These are phyloP conservation scores for Striga asiatica DNA, from an alignment of 257 asterid genomes.

Conservation along the genomic window DNA sequence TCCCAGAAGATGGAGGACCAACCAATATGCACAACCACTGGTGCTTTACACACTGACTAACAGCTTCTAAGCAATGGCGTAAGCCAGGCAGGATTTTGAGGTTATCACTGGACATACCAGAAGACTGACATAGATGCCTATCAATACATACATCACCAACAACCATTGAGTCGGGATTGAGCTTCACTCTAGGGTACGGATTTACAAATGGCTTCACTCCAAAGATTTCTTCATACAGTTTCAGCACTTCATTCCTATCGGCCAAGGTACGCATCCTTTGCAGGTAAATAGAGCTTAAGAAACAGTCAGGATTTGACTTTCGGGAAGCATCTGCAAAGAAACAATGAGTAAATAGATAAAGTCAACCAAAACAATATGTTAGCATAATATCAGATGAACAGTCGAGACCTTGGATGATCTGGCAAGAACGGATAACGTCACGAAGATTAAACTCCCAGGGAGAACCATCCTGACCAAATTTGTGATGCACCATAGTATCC, in stretches of 20 bases:
- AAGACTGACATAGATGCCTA: conserved; percentile 40
- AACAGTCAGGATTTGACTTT: conserved; percentile 46
- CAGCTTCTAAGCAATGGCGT: conserved; percentile 65
- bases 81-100: conserved; percentile 65
- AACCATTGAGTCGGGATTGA: conserved; percentile 37
- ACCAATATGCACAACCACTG: conserved; percentile 94
- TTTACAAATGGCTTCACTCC: conserved; percentile 51
- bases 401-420: conserved; percentile 59
- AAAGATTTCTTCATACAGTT: conserved; percentile 58
- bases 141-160: conserved; percentile 53
- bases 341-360: conserved; percentile 9
- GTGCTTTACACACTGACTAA: conserved; percentile 55
- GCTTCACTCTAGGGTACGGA: conserved; percentile 54
- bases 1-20: conserved; percentile 89
- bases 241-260: conserved; percentile 64
- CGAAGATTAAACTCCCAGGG: conserved; percentile 99
- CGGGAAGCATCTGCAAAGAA: conserved; percentile 47
- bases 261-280: conserved; percentile 90
- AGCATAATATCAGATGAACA: conserved; percentile 8
- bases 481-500: conserved; percentile 64
- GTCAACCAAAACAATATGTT: conserved; percentile 9
- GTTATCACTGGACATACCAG: conserved; percentile 32
- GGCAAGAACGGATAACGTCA: conserved; percentile 88
- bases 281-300: conserved; percentile 68
- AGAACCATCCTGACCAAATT: conserved; percentile 85